Base-by-base conservation (phyloP, 208 protist species). In the Phytomonas francai region DNA sequence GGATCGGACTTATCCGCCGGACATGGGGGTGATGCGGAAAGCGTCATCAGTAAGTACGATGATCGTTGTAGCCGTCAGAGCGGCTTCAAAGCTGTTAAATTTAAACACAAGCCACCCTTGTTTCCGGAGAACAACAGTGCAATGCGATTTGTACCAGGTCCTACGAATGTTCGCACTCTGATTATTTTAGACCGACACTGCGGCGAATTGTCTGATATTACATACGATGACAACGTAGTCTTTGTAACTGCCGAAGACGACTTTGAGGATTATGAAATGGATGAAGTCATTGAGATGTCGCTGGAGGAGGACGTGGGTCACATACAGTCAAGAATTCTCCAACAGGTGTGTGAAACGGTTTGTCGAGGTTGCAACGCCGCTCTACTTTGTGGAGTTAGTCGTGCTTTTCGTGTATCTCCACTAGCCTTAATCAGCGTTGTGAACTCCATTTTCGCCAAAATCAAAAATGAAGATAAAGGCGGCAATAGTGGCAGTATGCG, bases 201-300 rank as follows among this genome's bases (percentile, higher is more conserved):
- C 67, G 76, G 77, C 54, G 78, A 88, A 58, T 85, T 80, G 45
- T 81, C 78, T 22, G 87, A 87, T 65, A 78, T 88, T 36, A 88
- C 81, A 16, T 83, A 80, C 68, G 84, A 90, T 64, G 81, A 79
- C 68, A 83, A 70, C 8, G 73, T 85, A 51, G 72, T 90, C 45
- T 82, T 90, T 63, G 80, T 79, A 57, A 90, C 77, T 7, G 81
- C 75, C 30, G 71, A 87, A 65, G 83, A 90, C 57, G 84, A 87
- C 67, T 85, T 89, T 63, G 80, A 89, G 72, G 82, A 89, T 71
- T 91, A 91, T 70, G 80, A 88, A 39, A 84, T 93, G 60, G 87
- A 93, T 63, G 84, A 93, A 76, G 84, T 92, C 65, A 34, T 51
- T 42, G 84, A 89, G 78, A 63, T 80, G 57, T 31, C 65, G 34